Conservation (phyloP, 2,329 filamentous ascomycete species). For the Dactylellina sp. region DNA sequence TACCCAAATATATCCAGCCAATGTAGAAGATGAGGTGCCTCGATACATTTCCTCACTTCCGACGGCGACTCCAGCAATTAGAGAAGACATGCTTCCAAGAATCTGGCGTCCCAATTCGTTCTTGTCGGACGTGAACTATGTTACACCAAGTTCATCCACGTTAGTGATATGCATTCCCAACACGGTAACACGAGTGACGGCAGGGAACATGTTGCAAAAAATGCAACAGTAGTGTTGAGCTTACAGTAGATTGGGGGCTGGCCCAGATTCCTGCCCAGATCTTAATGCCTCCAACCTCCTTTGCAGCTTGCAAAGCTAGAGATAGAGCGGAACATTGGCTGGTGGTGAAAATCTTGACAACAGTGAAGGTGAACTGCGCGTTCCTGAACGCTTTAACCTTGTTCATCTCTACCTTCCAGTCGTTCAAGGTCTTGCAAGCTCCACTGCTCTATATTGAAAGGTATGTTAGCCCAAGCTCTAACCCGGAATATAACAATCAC, state of each 20-base stretch:
- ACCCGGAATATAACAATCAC: background rate
- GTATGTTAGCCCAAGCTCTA: conserved; percentile 9
- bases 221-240: conserved; percentile 62
- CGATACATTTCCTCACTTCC: conserved; percentile 59
- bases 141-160: conserved; percentile 70
- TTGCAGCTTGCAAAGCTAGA: conserved; percentile 70
- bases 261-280: conserved; percentile 76
- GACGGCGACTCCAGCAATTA: conserved; percentile 60
- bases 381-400: conserved; percentile 61
- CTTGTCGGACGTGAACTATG: conserved; percentile 65
- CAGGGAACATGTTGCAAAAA: conserved; percentile 28
- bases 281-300: conserved; percentile 70
- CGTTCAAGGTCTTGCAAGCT: conserved; percentile 63
- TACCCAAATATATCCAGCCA: conserved; percentile 51
- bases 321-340: conserved; percentile 69
- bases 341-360: conserved; percentile 74
- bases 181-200: conserved; percentile 3
- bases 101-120: conserved; percentile 64
- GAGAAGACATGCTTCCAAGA: conserved; percentile 25
- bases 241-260: conserved; percentile 61
- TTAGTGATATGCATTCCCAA: conserved; percentile 62
- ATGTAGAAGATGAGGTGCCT: conserved; percentile 22
- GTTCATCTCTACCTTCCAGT: conserved; percentile 63
- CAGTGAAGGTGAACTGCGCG: conserved; percentile 65
- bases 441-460: conserved; percentile 60